phyloP scores from a whole-genome alignment of 164 flowering plant genomes.

The Macadamia integrifolia region DNA sequence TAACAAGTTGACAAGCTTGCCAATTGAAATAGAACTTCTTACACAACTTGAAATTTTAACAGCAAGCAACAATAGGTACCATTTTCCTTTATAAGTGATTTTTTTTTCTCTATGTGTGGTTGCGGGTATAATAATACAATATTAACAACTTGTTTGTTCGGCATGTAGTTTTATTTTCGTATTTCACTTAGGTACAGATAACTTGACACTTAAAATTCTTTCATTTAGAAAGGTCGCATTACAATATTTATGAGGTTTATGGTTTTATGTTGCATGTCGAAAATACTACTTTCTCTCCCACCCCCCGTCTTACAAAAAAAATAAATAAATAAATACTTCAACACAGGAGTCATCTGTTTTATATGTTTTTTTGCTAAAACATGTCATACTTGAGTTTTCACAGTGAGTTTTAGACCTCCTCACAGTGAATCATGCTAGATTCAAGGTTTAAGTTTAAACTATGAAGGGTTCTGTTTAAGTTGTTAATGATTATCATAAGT shows the following conservation, averaged over 20 bases:
- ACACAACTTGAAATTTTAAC: constrained; percentile 55
- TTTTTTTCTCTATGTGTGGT: background rate
- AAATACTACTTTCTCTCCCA: too few relatives aligned
- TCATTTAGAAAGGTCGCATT: too few relatives aligned
- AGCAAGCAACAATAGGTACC: constrained; percentile 68
- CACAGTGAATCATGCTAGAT: background rate
- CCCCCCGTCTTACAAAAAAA: too few relatives aligned
- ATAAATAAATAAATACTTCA: too few relatives aligned
- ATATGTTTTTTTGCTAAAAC: too few relatives aligned
- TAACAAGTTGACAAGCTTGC: constrained; percentile 63
- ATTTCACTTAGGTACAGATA: background rate
- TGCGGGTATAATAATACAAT: background rate
- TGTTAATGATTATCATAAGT: background rate
- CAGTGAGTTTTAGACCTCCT: too few relatives aligned
- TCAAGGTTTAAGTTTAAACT: background rate
- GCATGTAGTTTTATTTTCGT: background rate
- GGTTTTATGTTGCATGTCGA: too few relatives aligned
- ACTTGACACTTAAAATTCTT: too few relatives aligned
- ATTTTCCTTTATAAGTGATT: background rate
- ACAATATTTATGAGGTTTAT: too few relatives aligned
- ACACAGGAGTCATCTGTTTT: too few relatives aligned
- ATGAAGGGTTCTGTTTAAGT: background rate
- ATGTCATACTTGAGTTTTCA: too few relatives aligned
- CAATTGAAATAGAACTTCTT: constrained; percentile 65
- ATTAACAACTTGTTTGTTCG: background rate